Percentiles rank a stretch among this genome's conserved stretches.
Conservation (phyloP, 768 basidiomycete genomes). For the Sutorius australiensis region DNA sequence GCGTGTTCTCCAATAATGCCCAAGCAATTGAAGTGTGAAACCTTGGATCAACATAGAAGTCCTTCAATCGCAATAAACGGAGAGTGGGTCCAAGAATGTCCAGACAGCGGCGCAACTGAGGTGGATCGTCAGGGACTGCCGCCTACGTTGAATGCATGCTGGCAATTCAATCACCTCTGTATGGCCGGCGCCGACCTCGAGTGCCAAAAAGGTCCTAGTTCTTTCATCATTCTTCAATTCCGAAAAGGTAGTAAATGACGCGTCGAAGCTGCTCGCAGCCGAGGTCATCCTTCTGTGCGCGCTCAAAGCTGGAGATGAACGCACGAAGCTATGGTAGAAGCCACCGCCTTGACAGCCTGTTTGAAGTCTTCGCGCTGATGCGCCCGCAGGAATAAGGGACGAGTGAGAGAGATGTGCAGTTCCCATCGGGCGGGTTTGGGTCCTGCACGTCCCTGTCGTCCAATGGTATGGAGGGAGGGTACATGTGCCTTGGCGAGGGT, state of each 20-base stretch:
- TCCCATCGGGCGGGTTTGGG: slow-evolving; percentile 30
- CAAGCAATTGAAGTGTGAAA: slow-evolving; percentile 92
- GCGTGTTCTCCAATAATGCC: slow-evolving; percentile 55
- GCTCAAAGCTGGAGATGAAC: slow-evolving; percentile 15
- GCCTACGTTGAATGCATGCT: background rate
- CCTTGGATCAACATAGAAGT: slow-evolving; percentile 75
- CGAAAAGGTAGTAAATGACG: slow-evolving; percentile 70
- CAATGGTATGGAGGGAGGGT: slow-evolving; percentile 47
- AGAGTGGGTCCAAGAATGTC: slow-evolving; percentile 58
- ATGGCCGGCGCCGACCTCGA: slow-evolving; percentile 85
- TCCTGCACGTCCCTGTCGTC: slow-evolving; percentile 13
- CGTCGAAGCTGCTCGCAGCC: slow-evolving; percentile 50
- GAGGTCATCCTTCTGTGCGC: slow-evolving; percentile 4
- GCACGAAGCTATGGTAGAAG: slow-evolving; percentile 46
- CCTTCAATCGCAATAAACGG: slow-evolving; percentile 60
- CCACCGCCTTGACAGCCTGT: slow-evolving; percentile 51
- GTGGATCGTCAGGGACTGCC: slow-evolving; percentile 16
- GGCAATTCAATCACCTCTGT: slow-evolving; percentile 49
- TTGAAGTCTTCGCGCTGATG: slow-evolving; percentile 78
- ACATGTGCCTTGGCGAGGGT: slow-evolving; percentile 40
- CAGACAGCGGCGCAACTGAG: slow-evolving; percentile 56
- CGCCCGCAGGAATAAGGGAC: slow-evolving; percentile 73
- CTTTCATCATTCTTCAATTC: slow-evolving; percentile 75
- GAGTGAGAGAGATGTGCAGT: slow-evolving; percentile 82
- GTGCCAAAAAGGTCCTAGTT: slow-evolving; percentile 74